These are phyloP conservation scores for Xylariaceae sp. DNA, from an alignment of 2,329 filamentous ascomycete genomes.

Conservation along the genomic window DNA sequence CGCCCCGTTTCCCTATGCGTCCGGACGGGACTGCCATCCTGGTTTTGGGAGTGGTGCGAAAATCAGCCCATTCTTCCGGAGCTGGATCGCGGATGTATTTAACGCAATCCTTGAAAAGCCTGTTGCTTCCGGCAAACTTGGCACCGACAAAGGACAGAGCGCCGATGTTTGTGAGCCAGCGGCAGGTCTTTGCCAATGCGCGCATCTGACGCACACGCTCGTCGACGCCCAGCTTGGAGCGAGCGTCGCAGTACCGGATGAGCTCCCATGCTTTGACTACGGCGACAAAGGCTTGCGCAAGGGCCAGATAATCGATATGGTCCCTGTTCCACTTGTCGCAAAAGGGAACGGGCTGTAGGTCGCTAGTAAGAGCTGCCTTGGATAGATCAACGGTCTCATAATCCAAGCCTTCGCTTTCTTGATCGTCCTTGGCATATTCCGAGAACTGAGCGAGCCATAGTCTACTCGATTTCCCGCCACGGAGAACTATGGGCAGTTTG, in stretches of 20 bases:
- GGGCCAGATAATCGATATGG: slow-evolving; percentile 52
- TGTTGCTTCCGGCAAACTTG: slow-evolving; percentile 41
- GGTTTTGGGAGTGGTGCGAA: slow-evolving; percentile 45
- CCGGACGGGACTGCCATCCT: slow-evolving; percentile 27
- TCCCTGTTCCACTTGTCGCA: slow-evolving; percentile 51
- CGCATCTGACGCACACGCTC: slow-evolving; percentile 56
- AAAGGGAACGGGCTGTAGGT: slow-evolving; percentile 52
- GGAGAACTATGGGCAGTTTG: slow-evolving; percentile 54
- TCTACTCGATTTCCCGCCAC: slow-evolving; percentile 57
- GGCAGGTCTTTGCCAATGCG: slow-evolving; percentile 51
- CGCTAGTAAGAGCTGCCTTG: slow-evolving; percentile 35
- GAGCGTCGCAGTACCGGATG: slow-evolving; percentile 53
- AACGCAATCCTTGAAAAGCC: slow-evolving; percentile 57
- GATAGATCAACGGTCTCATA: slow-evolving; percentile 36
- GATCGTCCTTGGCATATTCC: slow-evolving; percentile 35
- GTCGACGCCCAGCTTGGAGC: slow-evolving; percentile 51
- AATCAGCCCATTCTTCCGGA: slow-evolving; percentile 50
- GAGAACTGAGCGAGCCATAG: slow-evolving; percentile 55
- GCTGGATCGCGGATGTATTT: slow-evolving; percentile 53
- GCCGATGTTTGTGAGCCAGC: slow-evolving; percentile 52
- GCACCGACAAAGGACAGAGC: slow-evolving; percentile 53
- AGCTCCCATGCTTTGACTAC: slow-evolving; percentile 53
- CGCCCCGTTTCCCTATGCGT: slow-evolving; percentile 26
- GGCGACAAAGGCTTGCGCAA: slow-evolving; percentile 53
- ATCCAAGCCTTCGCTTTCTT: slow-evolving; percentile 32